Conservation (phyloP, 2,329 filamentous ascomycete species). For the Penicillium thymicola region DNA sequence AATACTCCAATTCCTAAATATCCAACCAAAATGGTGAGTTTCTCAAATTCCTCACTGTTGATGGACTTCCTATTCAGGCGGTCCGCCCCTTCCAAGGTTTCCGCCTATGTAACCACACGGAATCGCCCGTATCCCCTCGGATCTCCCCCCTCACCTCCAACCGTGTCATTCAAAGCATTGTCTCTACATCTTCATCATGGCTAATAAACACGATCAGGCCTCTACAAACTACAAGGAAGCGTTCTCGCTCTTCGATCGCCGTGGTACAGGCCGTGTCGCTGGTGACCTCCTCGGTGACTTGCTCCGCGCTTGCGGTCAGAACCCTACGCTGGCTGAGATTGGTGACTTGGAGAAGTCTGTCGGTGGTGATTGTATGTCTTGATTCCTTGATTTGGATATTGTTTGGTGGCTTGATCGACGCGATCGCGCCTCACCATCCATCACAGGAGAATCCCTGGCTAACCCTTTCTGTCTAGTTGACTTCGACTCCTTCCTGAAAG, state of each 20-base stretch:
- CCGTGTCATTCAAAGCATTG: not conserved
- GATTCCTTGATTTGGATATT: not conserved
- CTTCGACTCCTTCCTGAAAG: conserved; percentile 94
- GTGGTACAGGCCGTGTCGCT: conserved; percentile 87
- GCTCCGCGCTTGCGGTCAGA: conserved; percentile 94
- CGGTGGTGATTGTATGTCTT: conserved; percentile 79
- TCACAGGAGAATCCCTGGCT: not conserved
- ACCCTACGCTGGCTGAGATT: conserved; percentile 92
- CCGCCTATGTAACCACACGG: conserved; percentile 4
- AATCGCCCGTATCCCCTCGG: not conserved
- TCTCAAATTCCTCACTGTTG: not conserved
- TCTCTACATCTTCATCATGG: conserved; percentile 14
- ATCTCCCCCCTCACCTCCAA: conserved; percentile 1
- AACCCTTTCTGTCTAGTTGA: conserved; percentile 62
- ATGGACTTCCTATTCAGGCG: conserved; percentile 3
- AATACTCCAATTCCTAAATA: conserved; percentile 2
- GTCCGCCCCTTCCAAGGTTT: not conserved
- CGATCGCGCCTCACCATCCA: not conserved
- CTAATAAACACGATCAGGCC: conserved; percentile 50
- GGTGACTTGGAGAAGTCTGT: conserved; percentile 85
- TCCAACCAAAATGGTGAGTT: conserved; percentile 7
- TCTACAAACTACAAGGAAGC: conserved; percentile 99
- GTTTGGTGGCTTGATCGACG: not conserved
- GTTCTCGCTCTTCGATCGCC: conserved; percentile 99
- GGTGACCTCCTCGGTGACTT: conserved; percentile 87